Evolutionary conservation across 1,284 basidiomycete species (phyloP), one percentile per base, ranked within the genome.

Genomic region (Malassezia furfur): DNA sequence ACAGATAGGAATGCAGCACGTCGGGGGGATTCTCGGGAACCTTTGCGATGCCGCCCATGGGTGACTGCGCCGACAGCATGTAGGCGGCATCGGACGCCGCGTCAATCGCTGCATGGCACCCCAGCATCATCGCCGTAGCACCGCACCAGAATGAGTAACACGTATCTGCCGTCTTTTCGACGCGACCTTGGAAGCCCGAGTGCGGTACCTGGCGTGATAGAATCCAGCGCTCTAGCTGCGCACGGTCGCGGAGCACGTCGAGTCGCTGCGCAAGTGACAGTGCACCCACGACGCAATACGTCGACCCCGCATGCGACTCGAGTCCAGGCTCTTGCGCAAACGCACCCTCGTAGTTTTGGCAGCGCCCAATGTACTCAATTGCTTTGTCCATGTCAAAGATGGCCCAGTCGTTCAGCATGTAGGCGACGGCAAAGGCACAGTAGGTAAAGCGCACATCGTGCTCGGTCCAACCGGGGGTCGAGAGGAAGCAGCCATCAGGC

Each of bases 291-390:
- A 86, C 85, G 65, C 88, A 94, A 75, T 96, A 96, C 0, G 91
- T 93, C 35, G 89, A 88, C 5, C 93, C 93, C 84, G 88, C 89
- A 75, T 91, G 85, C 3, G 89, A 85, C 76, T 98, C 93, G 38
- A 85, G 81, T 32, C 80, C 81, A 0, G 88, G 85, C 1, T 81
- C 79, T 68, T 91, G 87, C 0, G 86, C 88, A 67, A 88, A 96
- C 0, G 88, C 91, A 21, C 91, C 91, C 79, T 96, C 91, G 71
- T 89, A 89, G 10, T 85, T 85, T 88, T 54, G 52, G 54, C 70
- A 65, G 0, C 35, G 44, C 6, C 51, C 28, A 31, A 93, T 79
- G 66, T 85, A 93, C 2, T 62, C 66, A 9, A 85, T 64, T 0
- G 87, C 84, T 12, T 73, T 76, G 6, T 79, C 76, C 1, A 85